Base-by-base conservation (phyloP, 306 rosid species). In the Corylus avellana region DNA sequence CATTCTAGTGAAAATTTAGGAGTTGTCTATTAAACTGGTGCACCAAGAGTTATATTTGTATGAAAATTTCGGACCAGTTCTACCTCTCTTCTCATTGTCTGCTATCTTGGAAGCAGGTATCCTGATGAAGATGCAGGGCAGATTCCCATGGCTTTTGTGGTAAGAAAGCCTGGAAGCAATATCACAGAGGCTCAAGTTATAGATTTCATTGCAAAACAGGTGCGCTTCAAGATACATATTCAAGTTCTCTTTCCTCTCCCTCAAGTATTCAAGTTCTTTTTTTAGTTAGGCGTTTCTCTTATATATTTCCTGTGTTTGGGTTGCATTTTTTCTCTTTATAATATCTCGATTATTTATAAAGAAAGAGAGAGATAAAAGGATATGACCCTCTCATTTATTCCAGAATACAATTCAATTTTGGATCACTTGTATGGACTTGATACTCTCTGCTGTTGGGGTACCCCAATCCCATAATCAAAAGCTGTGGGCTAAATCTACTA, bases 141-240 rank as follows among this genome's bases (percentile, higher is more conserved):
- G 75, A 89, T 95, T 85, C 99, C 97, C 22, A 83, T 92, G 97
- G 98, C 99, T 29, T 95, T 85, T 81, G 87, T 93, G 57, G 99
- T 95, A 22, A 90, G 98, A 88, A 90, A 86, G 72, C 92, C 92
- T 0, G 92, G 90, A 82, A 91, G 91, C 84, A 87, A 83, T 62
- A 78, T 95, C 76, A 83, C 74, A 9, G 97, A 86, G 35, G 84
- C 86, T 81, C 81, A 82, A 82, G 78, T 93, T 57, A 90, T 82
- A 50, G 92, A 90, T 74, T 88, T 86, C 78, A 88, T 95, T 49
- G 93, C 97, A 48, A 87, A 90, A 87, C 92, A 88, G 92, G 98
- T 85, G 18, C 44, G 83, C 35, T 32, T 32, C 35, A 32, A 32
- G 35, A 32, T 29, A 29, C 32, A 29, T 29, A 29, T 29, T 29